A percentile compares a stretch with the other conserved stretches of the same genome.
Evolutionary conservation across 208 protist genomes (phyloP).

Genomic region (Sergeia podlipaevii): DNA sequence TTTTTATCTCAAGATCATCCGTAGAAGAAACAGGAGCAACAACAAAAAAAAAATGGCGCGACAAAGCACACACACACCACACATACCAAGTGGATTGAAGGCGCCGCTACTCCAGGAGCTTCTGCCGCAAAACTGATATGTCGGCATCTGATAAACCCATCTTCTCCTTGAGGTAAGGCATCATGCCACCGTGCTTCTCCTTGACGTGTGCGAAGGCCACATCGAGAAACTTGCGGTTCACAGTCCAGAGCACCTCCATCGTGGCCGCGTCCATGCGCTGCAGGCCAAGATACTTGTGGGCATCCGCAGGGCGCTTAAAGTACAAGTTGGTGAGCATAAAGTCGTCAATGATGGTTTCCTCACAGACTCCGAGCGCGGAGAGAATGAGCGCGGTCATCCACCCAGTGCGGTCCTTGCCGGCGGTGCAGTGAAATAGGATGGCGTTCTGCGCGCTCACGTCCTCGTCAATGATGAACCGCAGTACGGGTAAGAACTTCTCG

Average conservation of each 20-base stretch:
- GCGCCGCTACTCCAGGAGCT: neutral
- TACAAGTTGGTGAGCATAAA: slow-evolving; percentile 7
- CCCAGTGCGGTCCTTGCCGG: slow-evolving; percentile 17
- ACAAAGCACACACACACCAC: neutral
- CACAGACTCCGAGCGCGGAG: slow-evolving; percentile 18
- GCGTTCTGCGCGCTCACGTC: slow-evolving; percentile 17
- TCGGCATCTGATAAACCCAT: neutral
- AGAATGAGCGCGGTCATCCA: slow-evolving; percentile 20
- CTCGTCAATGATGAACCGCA: slow-evolving; percentile 19
- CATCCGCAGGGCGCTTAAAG: neutral
- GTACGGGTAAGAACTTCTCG: too few species aligned
- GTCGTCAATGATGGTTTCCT: neutral
- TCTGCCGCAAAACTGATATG: neutral
- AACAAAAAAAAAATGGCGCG: slow-evolving; percentile 4
- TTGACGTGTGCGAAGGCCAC: neutral
- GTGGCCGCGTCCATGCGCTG: neutral
- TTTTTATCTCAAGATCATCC: slow-evolving; percentile 1
- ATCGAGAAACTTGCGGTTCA: neutral
- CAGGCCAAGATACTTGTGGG: slow-evolving; percentile 9
- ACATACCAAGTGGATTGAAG: neutral
- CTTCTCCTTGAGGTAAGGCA: neutral
- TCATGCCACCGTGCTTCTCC: neutral
- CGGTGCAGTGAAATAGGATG: slow-evolving; percentile 39
- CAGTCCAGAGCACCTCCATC: neutral
- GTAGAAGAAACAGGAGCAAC: slow-evolving; percentile 18